A percentile compares a stretch with the other conserved stretches of the same genome.
phyloP scores from a whole-genome alignment of 2,329 filamentous ascomycete genomes.

The Penicillium crustosum region DNA sequence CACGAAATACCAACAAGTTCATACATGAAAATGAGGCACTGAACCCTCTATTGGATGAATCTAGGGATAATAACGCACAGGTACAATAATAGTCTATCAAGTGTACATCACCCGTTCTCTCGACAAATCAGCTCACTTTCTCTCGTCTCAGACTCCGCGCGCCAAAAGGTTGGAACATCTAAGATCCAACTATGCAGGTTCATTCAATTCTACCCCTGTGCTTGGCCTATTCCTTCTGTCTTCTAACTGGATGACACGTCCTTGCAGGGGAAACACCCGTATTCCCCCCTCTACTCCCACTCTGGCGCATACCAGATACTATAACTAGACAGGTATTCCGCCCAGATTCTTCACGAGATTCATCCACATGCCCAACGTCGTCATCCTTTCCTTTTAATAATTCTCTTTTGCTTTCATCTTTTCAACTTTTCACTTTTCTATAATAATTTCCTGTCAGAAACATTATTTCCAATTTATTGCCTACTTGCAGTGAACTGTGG shows the following conservation, averaged over 20 bases:
- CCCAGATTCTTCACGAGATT: conserved; percentile 36
- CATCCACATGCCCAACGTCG: conserved; percentile 34
- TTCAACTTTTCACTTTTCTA: conserved; percentile 5
- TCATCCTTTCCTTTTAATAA: conserved; percentile 18
- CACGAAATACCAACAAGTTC: no score
- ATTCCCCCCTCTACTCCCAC: conserved; percentile 12
- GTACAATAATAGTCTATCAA: conserved; percentile 9
- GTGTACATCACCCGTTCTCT: conserved; percentile 4
- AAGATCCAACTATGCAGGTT: conserved; percentile 30
- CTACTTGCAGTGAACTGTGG: conserved; percentile 14
- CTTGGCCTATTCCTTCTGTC: conserved; percentile 1
- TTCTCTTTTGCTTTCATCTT: conserved; percentile 11
- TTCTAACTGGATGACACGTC: conserved; percentile 18
- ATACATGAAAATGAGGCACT: background rate
- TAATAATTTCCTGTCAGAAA: conserved; percentile 14
- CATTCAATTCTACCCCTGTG: conserved; percentile 14
- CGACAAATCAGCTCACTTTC: conserved; percentile 15
- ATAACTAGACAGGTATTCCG: conserved; percentile 30
- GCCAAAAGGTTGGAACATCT: conserved; percentile 23
- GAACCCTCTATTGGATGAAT: conserved; percentile 12
- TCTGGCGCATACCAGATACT: conserved; percentile 27
- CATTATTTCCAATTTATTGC: conserved; percentile 17
- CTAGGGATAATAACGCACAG: conserved; percentile 22
- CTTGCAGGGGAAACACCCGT: conserved; percentile 19
- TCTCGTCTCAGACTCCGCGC: conserved; percentile 14